Evolutionary conservation across 1,139 yeast genomes (phyloP), one percentile per base, ranked within the genome.

Genomic region (Kurtzmaniella quercitrusa): DNA sequence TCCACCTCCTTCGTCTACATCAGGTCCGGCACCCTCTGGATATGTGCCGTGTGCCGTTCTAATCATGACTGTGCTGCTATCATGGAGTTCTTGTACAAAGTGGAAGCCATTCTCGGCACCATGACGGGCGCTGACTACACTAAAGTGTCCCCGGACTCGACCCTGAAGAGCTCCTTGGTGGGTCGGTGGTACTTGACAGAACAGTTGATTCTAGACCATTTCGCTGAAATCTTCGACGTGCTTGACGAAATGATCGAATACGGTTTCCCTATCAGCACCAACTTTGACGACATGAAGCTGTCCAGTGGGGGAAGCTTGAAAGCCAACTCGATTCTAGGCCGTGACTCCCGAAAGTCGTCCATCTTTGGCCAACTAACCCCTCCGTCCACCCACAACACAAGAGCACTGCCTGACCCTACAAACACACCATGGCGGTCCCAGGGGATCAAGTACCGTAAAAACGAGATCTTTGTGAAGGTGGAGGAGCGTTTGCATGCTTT

Each of bases 1-100:
- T 87, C 96, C 0, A 93, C 98, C 0, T 85, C 96, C 0, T 93
- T 91, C 59, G 74, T 90, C 40, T 91, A 90, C 57, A 83, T 88
- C 41, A 78, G 80, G 51, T 78, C 82, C 44, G 84, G 82, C 14
- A 71, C 75, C 46, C 56, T 93, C 17, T 93, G 95, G 85, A 59
- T 89, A 12, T 95, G 91, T 15, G 95, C 91, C 0, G 93, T 91
- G 16, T 79, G 95, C 1, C 75, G 98, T 48, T 83, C 91, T 40
- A 93, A 93, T 59, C 89, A 85, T 38, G 96, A 93, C 59, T 90
- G 94, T 42, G 81, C 91, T 1, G 66, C 81, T 12, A 78, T 91
- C 1, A 77, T 90, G 59, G 97, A 93, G 64, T 88, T 86, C 57
- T 66, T 91, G 25, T 81, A 81, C 63, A 77, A 78, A 48, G 67